Evolutionary conservation across 176 grass and related monocot genomes (phyloP).

Genomic region (Tillandsia fasciculata): DNA sequence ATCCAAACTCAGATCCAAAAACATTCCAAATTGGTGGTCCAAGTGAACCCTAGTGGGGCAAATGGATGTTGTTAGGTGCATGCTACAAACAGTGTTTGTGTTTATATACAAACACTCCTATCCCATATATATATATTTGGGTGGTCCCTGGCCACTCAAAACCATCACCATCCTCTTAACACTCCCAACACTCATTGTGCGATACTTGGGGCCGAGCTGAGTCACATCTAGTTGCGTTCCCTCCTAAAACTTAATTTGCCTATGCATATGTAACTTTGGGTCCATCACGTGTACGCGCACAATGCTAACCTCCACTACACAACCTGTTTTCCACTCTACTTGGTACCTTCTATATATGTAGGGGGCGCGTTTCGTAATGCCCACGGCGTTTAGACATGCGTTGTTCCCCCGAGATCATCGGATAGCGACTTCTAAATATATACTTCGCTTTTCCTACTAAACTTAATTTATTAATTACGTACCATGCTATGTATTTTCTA

Average conservation of each 20-base stretch:
- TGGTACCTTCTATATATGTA: not conserved
- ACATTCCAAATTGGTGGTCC: slow-evolving; percentile 1
- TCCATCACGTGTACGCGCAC: not conserved
- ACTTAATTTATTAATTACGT: not conserved
- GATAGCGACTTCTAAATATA: not conserved
- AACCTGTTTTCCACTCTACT: not conserved
- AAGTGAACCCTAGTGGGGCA: not conserved
- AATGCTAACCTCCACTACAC: not conserved
- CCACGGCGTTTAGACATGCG: not conserved
- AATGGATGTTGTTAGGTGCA: not conserved
- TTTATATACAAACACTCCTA: not conserved
- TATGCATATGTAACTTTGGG: not conserved
- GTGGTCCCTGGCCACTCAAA: not conserved
- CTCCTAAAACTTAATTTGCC: not conserved
- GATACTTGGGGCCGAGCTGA: no score
- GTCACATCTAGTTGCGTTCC: not conserved
- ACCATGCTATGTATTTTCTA: no score
- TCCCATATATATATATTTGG: not conserved
- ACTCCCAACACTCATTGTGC: not conserved
- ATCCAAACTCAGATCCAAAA: not conserved
- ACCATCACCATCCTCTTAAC: not conserved
- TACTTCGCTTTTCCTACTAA: not conserved
- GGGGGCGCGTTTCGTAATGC: not conserved
- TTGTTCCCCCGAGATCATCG: not conserved
- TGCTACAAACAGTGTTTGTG: not conserved